Evolutionary conservation across 768 basidiomycete genomes (phyloP), one percentile per base, ranked within the genome.

Genomic region (Neoboletus brunneissimus): DNA sequence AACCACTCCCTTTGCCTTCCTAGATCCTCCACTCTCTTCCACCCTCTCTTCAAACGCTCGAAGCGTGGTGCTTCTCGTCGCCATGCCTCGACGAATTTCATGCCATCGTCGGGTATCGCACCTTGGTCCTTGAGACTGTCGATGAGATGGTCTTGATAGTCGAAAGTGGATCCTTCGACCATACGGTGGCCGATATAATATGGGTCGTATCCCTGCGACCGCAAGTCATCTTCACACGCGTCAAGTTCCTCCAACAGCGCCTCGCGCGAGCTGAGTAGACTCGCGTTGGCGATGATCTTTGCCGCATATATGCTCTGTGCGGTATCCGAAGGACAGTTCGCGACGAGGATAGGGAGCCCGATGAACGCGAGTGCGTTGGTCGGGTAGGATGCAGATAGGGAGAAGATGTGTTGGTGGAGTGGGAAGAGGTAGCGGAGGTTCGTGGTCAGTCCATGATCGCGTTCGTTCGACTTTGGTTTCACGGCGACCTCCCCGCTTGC

Each of bases 341-440:
- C 69, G 37, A 80, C 76, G 48, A 73, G 64, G 5, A 76, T 72
- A 2, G 81, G 81, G 3, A 84, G 72, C 2, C 83, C 82, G 55
- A 84, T 71, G 65, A 86, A 83, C 5, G 80, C 75, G 23, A 85
- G 76, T 16, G 82, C 80, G 38, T 76, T 81, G 2, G 75, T 65
- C 1, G 83, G 83, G 51, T 80, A 70, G 9, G 67, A 64, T 5
- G 76, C 63, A n/a, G 76, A 75, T 41, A 84, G 68, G 15, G 79
- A 80, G 59, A 87, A 76, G 25, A 84, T 77, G 65, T 83, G 80
- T 27, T 71, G 65, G 63, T 82, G 75, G 6, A 85, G 66, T 1
- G 85, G 84, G 64, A 80, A 81, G 40, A 86, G 76, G 62, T 85
- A 83, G 1, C 73, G 74, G 22, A 74, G 63, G 67, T 85, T 87